Evolutionary conservation across 2,329 filamentous ascomycete genomes (phyloP).

Genomic region (Pseudocercospora ulei): DNA sequence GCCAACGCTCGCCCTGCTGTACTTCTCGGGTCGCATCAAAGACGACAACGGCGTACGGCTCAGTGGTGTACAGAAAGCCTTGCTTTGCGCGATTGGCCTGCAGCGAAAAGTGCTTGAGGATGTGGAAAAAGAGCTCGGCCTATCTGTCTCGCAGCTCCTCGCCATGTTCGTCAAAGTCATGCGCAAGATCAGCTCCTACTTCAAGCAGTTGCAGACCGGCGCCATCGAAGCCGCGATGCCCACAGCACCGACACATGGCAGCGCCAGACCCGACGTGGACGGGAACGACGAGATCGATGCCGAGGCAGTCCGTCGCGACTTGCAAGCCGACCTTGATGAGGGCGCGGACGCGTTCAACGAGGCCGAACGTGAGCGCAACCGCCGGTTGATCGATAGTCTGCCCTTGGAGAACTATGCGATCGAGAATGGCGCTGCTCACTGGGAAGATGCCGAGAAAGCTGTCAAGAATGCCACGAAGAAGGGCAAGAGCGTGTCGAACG

Average conservation of each 20-base stretch:
- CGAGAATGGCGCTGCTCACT: conserved; percentile 43
- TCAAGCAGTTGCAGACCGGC: conserved; percentile 62
- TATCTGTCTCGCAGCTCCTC: conserved; percentile 68
- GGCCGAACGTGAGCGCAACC: conserved; percentile 69
- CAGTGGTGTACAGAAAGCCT: conserved; percentile 71
- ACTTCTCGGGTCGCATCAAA: conserved; percentile 66
- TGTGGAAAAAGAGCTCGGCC: conserved; percentile 65
- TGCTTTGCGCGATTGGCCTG: conserved; percentile 80
- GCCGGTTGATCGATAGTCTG: conserved; percentile 78
- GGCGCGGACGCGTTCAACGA: conserved; percentile 61
- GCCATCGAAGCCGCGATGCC: conserved; percentile 48
- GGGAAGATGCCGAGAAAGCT: conserved; percentile 62
- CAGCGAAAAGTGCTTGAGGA: conserved; percentile 80
- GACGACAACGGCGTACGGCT: conserved; percentile 50
- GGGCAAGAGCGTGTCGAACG: conserved; percentile 48
- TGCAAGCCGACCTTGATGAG: conserved; percentile 77
- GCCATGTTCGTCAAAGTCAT: conserved; percentile 98
- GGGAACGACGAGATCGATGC: conserved; percentile 36
- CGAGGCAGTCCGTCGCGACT: conserved; percentile 44
- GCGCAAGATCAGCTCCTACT: conserved; percentile 72
- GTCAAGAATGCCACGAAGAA: conserved; percentile 46
- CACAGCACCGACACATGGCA: conserved; percentile 35
- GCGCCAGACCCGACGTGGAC: conserved; percentile 17
- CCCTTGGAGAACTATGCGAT: conserved; percentile 71
- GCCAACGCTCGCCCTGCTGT: conserved; percentile 68